phyloP scores from a whole-genome alignment of 2,329 filamentous ascomycete genomes.

The Alternaria panax region DNA sequence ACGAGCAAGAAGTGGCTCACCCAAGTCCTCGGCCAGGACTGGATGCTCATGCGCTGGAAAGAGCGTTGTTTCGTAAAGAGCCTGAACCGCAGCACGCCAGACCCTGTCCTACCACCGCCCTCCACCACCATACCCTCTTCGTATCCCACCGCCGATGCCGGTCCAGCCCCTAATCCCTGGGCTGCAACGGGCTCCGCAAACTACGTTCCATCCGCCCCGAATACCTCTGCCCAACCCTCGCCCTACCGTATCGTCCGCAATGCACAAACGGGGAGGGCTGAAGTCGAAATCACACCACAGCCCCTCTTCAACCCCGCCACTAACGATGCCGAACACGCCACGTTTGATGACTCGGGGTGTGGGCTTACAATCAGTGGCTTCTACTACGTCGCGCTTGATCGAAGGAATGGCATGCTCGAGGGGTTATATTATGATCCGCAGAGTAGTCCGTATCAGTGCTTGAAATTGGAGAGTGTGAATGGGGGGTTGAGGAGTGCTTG shows the following conservation, averaged over 20 bases:
- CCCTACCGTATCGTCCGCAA: conserved; percentile 29
- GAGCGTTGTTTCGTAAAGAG: conserved; percentile 58
- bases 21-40: conserved; percentile 53
- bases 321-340: conserved; percentile 30
- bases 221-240: conserved; percentile 9
- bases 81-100: conserved; percentile 27
- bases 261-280: conserved; percentile 17
- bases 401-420: conserved; percentile 57
- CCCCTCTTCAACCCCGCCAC: conserved; percentile 4
- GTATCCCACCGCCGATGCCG: conserved; percentile 2
- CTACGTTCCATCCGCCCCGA: neutral
- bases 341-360: conserved; percentile 46
- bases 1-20: conserved; percentile 49
- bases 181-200: conserved; percentile 3
- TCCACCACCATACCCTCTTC: conserved; percentile 10
- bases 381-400: conserved; percentile 60
- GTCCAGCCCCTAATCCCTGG: conserved; percentile 6
- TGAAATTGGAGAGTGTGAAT: conserved; percentile 53
- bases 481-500: conserved; percentile 49
- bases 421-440: conserved; percentile 64
- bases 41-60: conserved; percentile 66
- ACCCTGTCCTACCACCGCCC: conserved; percentile 24
- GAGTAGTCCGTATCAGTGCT: conserved; percentile 61
- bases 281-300: conserved; percentile 22
- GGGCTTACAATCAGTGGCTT: conserved; percentile 63